Percentiles rank a stretch among this genome's conserved stretches.
phyloP scores from a whole-genome alignment of 2,329 filamentous ascomycete species.

The Phialocephala subalpina region DNA sequence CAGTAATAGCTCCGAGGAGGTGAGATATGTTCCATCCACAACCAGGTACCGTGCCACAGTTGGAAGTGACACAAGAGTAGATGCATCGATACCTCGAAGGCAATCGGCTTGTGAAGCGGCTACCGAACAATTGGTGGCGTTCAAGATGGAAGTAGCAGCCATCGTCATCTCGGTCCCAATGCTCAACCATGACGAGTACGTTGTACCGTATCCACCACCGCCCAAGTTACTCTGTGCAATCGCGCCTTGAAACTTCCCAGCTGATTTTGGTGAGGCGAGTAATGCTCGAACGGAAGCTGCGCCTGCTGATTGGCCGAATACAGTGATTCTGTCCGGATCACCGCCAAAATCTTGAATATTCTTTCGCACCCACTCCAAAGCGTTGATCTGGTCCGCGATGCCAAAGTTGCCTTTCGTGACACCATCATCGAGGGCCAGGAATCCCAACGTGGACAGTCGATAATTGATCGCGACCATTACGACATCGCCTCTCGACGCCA shows the following conservation, averaged over 20 bases:
- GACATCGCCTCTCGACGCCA: conserved; percentile 36
- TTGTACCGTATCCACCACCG: conserved; percentile 34
- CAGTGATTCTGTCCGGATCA: conserved; percentile 44
- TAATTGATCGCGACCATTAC: conserved; percentile 49
- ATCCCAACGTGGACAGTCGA: conserved; percentile 53
- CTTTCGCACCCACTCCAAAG: conserved; percentile 45
- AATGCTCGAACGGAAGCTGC: conserved; percentile 41
- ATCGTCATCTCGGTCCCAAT: conserved; percentile 28
- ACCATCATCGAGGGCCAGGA: conserved; percentile 54
- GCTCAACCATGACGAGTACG: conserved; percentile 33
- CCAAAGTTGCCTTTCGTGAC: conserved; percentile 55
- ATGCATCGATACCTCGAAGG: conserved; percentile 28
- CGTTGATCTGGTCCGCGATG: conserved; percentile 49
- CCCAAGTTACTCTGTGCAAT: conserved; percentile 36
- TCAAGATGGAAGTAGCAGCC: conserved; percentile 28
- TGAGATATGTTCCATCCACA: conserved; percentile 42
- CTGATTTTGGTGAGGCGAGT: conserved; percentile 36
- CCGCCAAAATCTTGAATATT: conserved; percentile 47
- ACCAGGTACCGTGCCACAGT: conserved; percentile 34
- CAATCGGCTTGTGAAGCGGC: conserved; percentile 34
- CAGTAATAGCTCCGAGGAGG: conserved; percentile 26
- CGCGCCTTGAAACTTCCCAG: conserved; percentile 33
- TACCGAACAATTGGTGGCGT: conserved; percentile 29
- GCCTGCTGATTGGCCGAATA: conserved; percentile 57
- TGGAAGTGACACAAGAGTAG: conserved; percentile 16